Evolutionary conservation across 805 yeast genomes (phyloP), one percentile per base, ranked within the genome.

Genomic region (Metschnikowia koreensis): DNA sequence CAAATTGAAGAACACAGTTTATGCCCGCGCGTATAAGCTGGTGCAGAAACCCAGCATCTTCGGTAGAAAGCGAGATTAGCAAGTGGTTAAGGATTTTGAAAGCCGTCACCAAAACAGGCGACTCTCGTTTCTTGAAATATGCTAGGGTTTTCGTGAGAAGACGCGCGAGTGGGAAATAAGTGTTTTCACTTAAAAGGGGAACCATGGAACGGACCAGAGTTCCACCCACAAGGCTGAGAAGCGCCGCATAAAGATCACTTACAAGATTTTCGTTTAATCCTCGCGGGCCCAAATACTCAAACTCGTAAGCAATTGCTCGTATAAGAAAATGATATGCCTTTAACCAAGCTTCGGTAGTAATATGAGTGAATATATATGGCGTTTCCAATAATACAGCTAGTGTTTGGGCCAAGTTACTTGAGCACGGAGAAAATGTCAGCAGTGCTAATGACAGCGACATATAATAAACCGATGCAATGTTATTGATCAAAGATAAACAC

Each of bases 71-170:
- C n/a, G 69, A 65, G 0, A 77, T 55, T 7, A 83, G 57, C 3
- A 76, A 57, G 36, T 70, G 73, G 60, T 83, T 84, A 15, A 79
- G 63, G 13, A 84, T 63, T 47, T 71, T 70, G 41, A 83, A 60
- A 2, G 65, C 48, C 7, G 55, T 46, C 2, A 67, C 56, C 26
- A 64, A 52, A 22, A 66, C 46, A 2, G 62, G 46, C 41, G 55
- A 60, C 47, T 71, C 75, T 33, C 54, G 42, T 37, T 63, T 65
- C 51, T 59, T 61, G 44, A 52, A 60, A 1, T 44, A 22, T 7
- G 51, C 48, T 7, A 56, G 45, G 1, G 66, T 55, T n/a, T 53
- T 52, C 11, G 48, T 50, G 11, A 69, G 39, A 2, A 67, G 31
- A 7, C 48, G 51, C 12, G 65, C 46, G 13, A 71, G 15, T 16